Base-by-base conservation (phyloP, 116 monocot genomes). In the Iris pallida region DNA sequence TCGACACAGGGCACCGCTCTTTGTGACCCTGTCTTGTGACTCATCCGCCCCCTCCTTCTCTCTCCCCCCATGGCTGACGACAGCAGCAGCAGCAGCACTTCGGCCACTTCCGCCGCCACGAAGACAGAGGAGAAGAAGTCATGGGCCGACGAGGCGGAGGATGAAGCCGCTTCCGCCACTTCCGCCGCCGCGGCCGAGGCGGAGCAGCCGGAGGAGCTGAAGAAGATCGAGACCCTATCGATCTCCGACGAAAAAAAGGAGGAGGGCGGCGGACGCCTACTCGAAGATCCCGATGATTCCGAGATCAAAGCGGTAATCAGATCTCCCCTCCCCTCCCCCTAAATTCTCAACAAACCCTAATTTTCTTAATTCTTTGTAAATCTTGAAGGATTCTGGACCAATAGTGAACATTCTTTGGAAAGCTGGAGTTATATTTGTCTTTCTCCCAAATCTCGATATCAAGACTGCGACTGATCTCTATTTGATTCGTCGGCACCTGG, bases 251-350 rank as follows among this genome's bases (percentile, higher is more conserved):
- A 68, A 13, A 64, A 62, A 3, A 66, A 66, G 17, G 44, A 59
- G n/a, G 20, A 59, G 53, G 47, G 14, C 40, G 68, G 66, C 1
- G 69, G 67, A 20, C 60, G 59, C 16, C 76, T 64, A 2, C 80
- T 89, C 12, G 85, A 89, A 16, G 89, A 96, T 59, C 90, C 90
- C 12, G 79, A 87, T 5, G 87, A 89, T 20, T 78, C 89, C 17
- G 78, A 84, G 7, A 91, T 95, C 78, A 67, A 83, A 43, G 86
- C 89, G 40, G 95, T 95, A 80, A 71, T 77, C 10, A 16, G 12
- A 44, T 7, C 8, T 4, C 53, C 56, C 30, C n/a, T n/a, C n/a
- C n/a, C n/a, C n/a, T n/a, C n/a, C n/a, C n/a, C n/a, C n/a, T 43
- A 8, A 5, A 5, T 8, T 30, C 10, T 8, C 20, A 58, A 58